phyloP scores from a whole-genome alignment of 306 rosid genomes.

The Fragaria iinumae region DNA sequence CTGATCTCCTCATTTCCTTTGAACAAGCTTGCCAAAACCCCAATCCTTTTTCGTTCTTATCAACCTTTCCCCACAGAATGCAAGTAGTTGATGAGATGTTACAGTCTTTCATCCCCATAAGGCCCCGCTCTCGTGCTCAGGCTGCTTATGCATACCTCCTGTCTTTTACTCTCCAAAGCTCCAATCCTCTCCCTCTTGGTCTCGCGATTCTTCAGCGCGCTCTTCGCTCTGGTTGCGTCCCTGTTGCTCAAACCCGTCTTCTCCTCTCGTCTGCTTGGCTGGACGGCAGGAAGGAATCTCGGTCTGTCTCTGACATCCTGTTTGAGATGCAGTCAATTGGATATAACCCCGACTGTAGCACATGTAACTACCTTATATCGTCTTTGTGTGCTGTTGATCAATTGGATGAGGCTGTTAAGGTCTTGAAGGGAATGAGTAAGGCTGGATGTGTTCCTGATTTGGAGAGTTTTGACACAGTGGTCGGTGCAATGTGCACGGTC shows the following conservation, averaged over 20 bases:
- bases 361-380: slow-evolving; percentile 60
- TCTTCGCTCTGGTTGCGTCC: slow-evolving; percentile 63
- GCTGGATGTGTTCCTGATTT: slow-evolving; percentile 74
- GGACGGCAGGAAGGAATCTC: slow-evolving; percentile 33
- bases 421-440: slow-evolving; percentile 64
- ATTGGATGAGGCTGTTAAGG: slow-evolving; percentile 47
- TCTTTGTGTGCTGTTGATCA: slow-evolving; percentile 53
- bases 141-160: slow-evolving; percentile 53
- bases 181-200: slow-evolving; percentile 60
- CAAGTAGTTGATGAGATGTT: slow-evolving; percentile 66
- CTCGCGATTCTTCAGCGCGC: slow-evolving; percentile 56
- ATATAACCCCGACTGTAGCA: slow-evolving; percentile 56
- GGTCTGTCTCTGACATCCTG: slow-evolving; percentile 46
- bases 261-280: slow-evolving; percentile 72
- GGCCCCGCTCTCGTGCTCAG: slow-evolving; percentile 53
- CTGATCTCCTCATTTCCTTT: slow-evolving; percentile 46
- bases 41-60: slow-evolving; percentile 71
- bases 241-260: slow-evolving; percentile 58
- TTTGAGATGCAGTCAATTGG: slow-evolving; percentile 69
- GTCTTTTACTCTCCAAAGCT: slow-evolving; percentile 54
- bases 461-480: slow-evolving; percentile 54
- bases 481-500: slow-evolving; percentile 53
- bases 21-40: slow-evolving; percentile 44
- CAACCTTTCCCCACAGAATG: slow-evolving; percentile 48
- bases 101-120: slow-evolving; percentile 62